Evolutionary conservation across 768 basidiomycete genomes (phyloP), one percentile per base, ranked within the genome.

Genomic region (Cyclocybe aegerita): DNA sequence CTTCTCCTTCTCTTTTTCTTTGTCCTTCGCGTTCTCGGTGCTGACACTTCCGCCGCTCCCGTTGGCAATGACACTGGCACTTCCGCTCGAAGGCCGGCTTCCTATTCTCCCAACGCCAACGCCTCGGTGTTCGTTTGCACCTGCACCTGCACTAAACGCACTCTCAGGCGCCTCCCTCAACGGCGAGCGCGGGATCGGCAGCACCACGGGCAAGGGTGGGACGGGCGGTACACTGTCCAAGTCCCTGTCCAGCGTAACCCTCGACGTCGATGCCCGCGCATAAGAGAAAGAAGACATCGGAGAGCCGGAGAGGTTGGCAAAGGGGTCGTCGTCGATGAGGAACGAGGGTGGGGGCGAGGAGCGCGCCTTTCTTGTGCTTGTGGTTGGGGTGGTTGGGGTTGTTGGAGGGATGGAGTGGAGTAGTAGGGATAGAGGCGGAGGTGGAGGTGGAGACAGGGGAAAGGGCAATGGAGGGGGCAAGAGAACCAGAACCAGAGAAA

Each of bases 271-370:
- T 14, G 54, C 17, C 14, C 47, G 23, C 36, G 36, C 31, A 42
- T 14, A 23, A 9, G 14, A 6, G 49, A 15, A 46, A 48, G 41
- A 49, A 7, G 54, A 46, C 30, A 60, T 55, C 12, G 55, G 50
- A 15, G 64, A 50, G 54, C 60, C 43, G 35, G 53, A 43, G 48
- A 85, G 70, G 53, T 83, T 81, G 15, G 88, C 88, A 58, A 90
- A 90, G 1, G 88, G 88, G 58, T 90, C 88, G 45, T 85, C 82
- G 58, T 88, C 87, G 17, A 86, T 70, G 14, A 88, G 72, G 53
- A 70, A 76, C n/a, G 62, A 65, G 11, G 69, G 70, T 1, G 75
- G 74, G 4, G 73, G 69, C 9, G 73, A 73, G 55, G 55, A 51
- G 10, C 63, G 64, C 39, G 70, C 53, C 16, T 60, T 57, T 16